These are phyloP conservation scores for Borealophlyctis nickersoniae DNA, from an alignment of 192 early-diverging fungal species.

Conservation along the genomic window DNA sequence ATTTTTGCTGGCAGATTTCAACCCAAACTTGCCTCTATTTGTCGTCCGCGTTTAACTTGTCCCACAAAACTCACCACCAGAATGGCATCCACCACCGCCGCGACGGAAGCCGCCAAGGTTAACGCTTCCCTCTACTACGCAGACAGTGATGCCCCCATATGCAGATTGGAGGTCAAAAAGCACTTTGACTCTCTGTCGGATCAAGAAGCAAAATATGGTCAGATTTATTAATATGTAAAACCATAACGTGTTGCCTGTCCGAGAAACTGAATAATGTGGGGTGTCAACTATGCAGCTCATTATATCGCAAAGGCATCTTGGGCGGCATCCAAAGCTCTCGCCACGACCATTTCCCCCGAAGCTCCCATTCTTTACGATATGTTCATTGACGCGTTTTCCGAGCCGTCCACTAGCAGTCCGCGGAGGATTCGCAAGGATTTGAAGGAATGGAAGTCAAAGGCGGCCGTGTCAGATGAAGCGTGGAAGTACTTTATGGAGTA, in stretches of 20 bases:
- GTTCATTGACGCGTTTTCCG: constrained; percentile 39
- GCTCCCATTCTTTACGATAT: constrained; percentile 36
- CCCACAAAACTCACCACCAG: too few species aligned
- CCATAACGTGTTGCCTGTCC: neutral
- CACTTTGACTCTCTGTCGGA: constrained; percentile 47
- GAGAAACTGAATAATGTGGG: too few species aligned
- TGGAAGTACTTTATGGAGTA: constrained; percentile 58
- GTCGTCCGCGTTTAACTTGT: too few species aligned
- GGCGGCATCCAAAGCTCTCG: constrained; percentile 43
- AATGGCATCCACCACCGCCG: neutral
- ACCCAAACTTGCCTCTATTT: too few species aligned
- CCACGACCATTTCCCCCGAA: constrained; percentile 30
- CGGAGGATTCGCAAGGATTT: constrained; percentile 9
- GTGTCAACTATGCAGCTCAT: constrained; percentile 37
- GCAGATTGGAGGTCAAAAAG: constrained; percentile 44
- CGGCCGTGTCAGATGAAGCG: constrained; percentile 40
- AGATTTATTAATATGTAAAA: neutral
- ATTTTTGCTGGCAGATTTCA: too few species aligned
- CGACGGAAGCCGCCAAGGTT: neutral
- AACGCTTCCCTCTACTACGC: constrained; percentile 25
- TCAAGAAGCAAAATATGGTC: constrained; percentile 35
- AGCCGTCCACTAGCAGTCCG: constrained; percentile 17
- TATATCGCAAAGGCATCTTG: constrained; percentile 53
- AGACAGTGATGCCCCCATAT: constrained; percentile 45
- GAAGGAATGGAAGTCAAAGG: neutral